These are phyloP conservation scores for Auricularia sp. DNA, from an alignment of 768 basidiomycete genomes.

Conservation along the genomic window DNA sequence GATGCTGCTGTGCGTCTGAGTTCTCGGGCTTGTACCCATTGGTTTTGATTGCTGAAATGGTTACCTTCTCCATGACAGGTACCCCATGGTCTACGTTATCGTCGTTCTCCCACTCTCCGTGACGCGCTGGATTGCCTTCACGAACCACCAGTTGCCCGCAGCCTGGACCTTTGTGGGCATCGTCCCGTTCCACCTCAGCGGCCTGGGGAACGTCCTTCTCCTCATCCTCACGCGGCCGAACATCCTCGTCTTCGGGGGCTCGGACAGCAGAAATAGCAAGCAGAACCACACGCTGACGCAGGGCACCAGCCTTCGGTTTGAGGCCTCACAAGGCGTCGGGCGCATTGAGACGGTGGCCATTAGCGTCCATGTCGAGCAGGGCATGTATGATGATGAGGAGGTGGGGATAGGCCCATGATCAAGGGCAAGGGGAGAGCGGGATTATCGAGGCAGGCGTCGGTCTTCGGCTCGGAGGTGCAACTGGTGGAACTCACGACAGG, in stretches of 20 bases:
- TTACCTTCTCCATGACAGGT: slow-evolving; percentile 15
- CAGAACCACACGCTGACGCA: neutral
- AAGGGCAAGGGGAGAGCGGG: too few relatives aligned
- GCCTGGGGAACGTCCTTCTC: slow-evolving; percentile 31
- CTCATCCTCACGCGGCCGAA: slow-evolving; percentile 27
- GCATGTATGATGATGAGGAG: neutral
- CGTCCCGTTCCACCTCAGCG: slow-evolving; percentile 29
- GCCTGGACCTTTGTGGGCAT: slow-evolving; percentile 25
- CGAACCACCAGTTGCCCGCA: slow-evolving; percentile 11
- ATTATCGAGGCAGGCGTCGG: too few relatives aligned
- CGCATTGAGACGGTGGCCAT: neutral
- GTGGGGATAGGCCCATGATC: neutral
- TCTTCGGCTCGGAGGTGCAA: too few relatives aligned
- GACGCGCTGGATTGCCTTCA: slow-evolving; percentile 30
- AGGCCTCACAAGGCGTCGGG: neutral
- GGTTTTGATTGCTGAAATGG: neutral
- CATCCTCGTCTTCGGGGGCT: slow-evolving; percentile 21
- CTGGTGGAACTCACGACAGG: too few relatives aligned
- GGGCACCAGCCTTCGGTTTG: neutral
- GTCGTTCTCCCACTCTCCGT: slow-evolving; percentile 32
- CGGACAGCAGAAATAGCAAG: neutral
- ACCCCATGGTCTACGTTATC: slow-evolving; percentile 30
- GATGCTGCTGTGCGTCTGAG: slow-evolving; percentile 8
- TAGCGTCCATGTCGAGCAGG: neutral
- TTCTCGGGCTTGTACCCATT: neutral